phyloP scores from a whole-genome alignment of 1,284 basidiomycete species.

The Trichosporon inkin region DNA sequence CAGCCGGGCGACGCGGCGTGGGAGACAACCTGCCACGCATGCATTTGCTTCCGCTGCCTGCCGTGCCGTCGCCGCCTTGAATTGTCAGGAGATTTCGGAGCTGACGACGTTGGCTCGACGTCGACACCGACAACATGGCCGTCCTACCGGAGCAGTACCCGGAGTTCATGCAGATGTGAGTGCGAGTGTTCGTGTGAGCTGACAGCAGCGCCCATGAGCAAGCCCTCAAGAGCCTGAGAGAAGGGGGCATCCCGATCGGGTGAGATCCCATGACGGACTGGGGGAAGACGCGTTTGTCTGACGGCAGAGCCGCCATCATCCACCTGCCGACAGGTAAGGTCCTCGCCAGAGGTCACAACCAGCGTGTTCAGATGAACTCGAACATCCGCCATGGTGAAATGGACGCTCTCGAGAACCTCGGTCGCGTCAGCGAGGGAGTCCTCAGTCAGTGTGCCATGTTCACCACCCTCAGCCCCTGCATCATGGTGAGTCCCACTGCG shows the following conservation, averaged over 20 bases:
- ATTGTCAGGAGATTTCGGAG: neutral
- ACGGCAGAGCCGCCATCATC: slow-evolving; percentile 29
- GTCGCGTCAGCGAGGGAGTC: slow-evolving; percentile 28
- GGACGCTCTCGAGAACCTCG: slow-evolving; percentile 38
- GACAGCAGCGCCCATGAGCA: slow-evolving; percentile 30
- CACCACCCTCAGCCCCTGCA: slow-evolving; percentile 35
- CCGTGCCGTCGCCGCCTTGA: neutral
- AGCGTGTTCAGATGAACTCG: slow-evolving; percentile 34
- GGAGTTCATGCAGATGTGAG: slow-evolving; percentile 30
- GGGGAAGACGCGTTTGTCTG: neutral
- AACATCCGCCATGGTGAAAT: slow-evolving; percentile 38
- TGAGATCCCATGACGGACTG: slow-evolving; percentile 11
- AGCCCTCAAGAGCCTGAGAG: slow-evolving; percentile 28
- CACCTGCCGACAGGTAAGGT: slow-evolving; percentile 36
- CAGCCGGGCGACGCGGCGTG: too few relatives aligned
- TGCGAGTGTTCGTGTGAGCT: neutral
- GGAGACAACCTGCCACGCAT: too few relatives aligned
- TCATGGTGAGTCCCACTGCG: slow-evolving; percentile 24
- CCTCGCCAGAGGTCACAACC: slow-evolving; percentile 36
- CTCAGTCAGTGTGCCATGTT: slow-evolving; percentile 37
- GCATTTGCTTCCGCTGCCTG: too few relatives aligned
- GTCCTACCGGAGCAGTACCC: slow-evolving; percentile 29
- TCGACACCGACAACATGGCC: slow-evolving; percentile 4
- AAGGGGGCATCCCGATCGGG: slow-evolving; percentile 45
- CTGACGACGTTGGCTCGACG: neutral